These are phyloP conservation scores for Citrus cavaleriei DNA, from an alignment of 345 rosid species.

Conservation along the genomic window DNA sequence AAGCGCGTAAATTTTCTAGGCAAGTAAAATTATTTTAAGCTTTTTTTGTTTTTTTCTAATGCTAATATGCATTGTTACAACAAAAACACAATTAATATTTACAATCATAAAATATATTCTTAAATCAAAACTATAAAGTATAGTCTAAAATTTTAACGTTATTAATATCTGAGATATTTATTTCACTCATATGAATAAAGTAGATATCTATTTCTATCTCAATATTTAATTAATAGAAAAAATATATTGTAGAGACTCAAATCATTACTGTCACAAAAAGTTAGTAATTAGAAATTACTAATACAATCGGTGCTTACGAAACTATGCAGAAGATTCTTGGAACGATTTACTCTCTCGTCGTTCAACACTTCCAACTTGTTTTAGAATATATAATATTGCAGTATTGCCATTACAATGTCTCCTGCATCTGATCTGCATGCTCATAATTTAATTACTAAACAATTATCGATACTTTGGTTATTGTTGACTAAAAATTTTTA, in stretches of 20 bases:
- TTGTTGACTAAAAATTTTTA: background rate
- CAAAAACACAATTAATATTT: too few species aligned
- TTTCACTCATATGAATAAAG: rapidly evolving
- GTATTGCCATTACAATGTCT: background rate
- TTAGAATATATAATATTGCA: background rate
- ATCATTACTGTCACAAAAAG: background rate
- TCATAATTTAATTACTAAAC: background rate
- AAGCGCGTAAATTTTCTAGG: background rate
- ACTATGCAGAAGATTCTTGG: background rate
- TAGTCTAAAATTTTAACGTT: too few species aligned
- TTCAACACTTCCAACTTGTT: constrained; percentile 16
- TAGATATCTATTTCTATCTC: too few species aligned
- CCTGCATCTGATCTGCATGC: too few species aligned
- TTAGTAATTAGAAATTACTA: background rate
- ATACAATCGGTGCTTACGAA: constrained; percentile 9
- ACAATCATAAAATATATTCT: too few species aligned
- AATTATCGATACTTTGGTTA: background rate
- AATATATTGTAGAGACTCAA: rapidly evolving
- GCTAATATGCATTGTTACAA: rapidly evolving
- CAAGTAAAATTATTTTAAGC: too few species aligned
- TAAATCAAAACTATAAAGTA: too few species aligned
- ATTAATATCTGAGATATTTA: too few species aligned
- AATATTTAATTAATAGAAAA: too few species aligned
- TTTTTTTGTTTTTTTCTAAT: too few species aligned
- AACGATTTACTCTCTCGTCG: background rate